Base-by-base conservation (phyloP, 2,329 filamentous ascomycete genomes). In the Blastomyces gilchristii region DNA sequence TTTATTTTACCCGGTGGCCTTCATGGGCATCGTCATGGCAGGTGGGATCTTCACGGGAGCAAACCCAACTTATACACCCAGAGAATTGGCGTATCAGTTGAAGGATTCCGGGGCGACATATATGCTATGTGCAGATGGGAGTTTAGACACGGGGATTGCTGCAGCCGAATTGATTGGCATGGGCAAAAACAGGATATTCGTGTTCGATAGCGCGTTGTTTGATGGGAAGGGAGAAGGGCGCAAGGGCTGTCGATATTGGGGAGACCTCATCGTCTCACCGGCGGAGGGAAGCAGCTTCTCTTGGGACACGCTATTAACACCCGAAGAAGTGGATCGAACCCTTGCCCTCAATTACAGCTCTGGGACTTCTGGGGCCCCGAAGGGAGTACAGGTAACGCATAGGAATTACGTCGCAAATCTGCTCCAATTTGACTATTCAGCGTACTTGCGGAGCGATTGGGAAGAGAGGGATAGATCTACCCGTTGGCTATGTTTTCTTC, bases 331-430 rank as follows among this genome's bases (percentile, higher is more conserved):
- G 14, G 58, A 80, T 62, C 80, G 81, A 5, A 83, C 84, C 0
- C 84, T 87, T 67, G 87, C 85, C 31, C 82, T 95, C 65, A 94
- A 95, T 74, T 95, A 93, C 75, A 89, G 85, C 67, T 75, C 72
- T 59, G 78, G 90, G 12, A 92, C 88, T 0, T 95, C 91, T 0
- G 90, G 91, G 7, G 81, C 91, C 3, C 89, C 90, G 11, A 95
- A 95, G 73, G 91, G 91, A 12, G 90, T 94, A 16, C 85, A 89
- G 75, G 88, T 94, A 67, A 85, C 86, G n/a, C 90, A 95, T 74
- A 78, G 80, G 64, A 88, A 90, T 68, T 89, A 90, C 69, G 83
- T 91, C 53, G 82, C 89, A 65, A 93, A 93, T 71, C 82, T 85
- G 67, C 69, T 78, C 16, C 85, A 88, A 64, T 82, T 85, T 18